Evolutionary conservation across 1,139 yeast genomes (phyloP), one percentile per base, ranked within the genome.

Genomic region (Debaryomyces psychrophilus): DNA sequence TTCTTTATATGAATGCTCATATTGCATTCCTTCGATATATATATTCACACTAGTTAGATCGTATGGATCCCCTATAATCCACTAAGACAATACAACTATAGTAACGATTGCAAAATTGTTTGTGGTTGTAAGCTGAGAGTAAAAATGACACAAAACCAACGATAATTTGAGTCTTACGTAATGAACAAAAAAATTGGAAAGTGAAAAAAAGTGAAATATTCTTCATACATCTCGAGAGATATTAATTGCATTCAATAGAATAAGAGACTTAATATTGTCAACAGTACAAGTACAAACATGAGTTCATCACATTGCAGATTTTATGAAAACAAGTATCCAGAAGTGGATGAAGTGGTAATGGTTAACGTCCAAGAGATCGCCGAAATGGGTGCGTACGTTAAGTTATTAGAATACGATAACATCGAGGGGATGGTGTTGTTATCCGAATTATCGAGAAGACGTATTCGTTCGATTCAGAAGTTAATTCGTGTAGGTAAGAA

Each of bases 301-400:
- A 84, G 95, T 68, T 86, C 95, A 42, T 85, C 96, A 44, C 85
- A 89, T 69, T 92, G 97, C 77, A 86, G 99, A 76, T 95, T 87
- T 73, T 93, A 93, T 68, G 99, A 93, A 71, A 93, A 92, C 82
- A 92, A 92, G 71, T 93, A 86, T 76, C 99, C 99, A 52, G 99
- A 93, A 71, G 96, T 95, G 63, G 99, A 93, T 60, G 99, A 95
- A 68, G 95, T 93, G 58, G 98, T 93, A 54, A 92, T 93, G 93
- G 99, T 93, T 65, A 93, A 93, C 70, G 99, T 93, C 62, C 96
- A 90, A 76, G 97, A 90, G 68, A 90, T 90, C 60, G 97, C 97
- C 58, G 97, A 90, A 69, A 90, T 90, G 97, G 97, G 97, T 49
- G 97, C 97, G 14, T 90, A 90, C 65, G 99, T 93, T 56, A 92